These are phyloP conservation scores for Phytophthora uliginosa DNA, from an alignment of 352 stramenopile species.

Conservation along the genomic window DNA sequence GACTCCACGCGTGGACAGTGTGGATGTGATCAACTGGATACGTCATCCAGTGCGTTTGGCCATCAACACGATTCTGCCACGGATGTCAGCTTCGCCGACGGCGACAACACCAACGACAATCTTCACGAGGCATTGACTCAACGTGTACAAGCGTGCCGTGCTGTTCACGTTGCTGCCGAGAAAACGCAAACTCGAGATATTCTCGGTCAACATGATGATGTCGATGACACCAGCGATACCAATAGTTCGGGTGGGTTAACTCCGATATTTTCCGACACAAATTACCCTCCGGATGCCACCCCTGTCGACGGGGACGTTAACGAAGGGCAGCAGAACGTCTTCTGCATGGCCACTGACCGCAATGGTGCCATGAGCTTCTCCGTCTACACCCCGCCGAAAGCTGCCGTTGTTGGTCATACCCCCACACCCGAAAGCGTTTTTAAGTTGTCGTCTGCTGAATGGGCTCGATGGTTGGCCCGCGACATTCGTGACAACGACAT, in stretches of 20 bases:
- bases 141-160: not conserved
- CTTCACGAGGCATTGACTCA: not conserved
- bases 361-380: not conserved
- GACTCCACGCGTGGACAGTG: not conserved
- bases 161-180: not conserved
- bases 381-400: not conserved
- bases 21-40: not conserved
- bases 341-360: constrained; percentile 1
- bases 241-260: not conserved
- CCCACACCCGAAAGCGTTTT: not conserved
- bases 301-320: not conserved
- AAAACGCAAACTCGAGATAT: not conserved
- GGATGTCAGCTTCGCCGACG: not conserved
- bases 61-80: not conserved
- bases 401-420: not conserved
- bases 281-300: not conserved
- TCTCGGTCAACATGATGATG: not conserved
- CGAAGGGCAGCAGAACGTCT: constrained; percentile 1
- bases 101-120: not conserved
- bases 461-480: constrained; percentile 1
- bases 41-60: not conserved
- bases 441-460: constrained; percentile 5
- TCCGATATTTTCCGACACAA: not conserved
- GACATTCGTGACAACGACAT: constrained; percentile 2
- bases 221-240: not conserved